Base-by-base conservation (phyloP, 164 flowering plant species). In the Taxillus chinensis region DNA sequence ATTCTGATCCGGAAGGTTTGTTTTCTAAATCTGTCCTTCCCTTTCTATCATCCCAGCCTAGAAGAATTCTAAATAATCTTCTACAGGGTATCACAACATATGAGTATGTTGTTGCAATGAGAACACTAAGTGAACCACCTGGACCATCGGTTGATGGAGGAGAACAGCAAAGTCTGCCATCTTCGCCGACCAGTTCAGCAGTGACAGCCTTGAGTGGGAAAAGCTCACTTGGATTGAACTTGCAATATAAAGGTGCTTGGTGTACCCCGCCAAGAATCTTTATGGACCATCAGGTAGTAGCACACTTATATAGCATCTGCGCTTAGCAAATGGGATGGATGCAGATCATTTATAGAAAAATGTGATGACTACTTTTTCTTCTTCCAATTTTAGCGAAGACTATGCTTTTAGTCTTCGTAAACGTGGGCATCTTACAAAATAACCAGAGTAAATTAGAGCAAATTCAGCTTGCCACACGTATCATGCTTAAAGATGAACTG, bases 241-340 rank as follows among this genome's bases (percentile, higher is more conserved):
- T 92, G 77, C 98, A 87, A 48, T 75, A 87, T 54, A 89, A 85
- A 74, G 93, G 91, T 60, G 86, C 88, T 73, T 92, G 92, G 95
- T 92, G 98, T 67, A 92, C 96, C 37, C 96, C 98, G n/a, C 96
- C 98, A 42, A 82, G 96, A 77, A 82, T 92, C 59, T 92, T 92
- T 66, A 81, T 92, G 86, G 96, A 92, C 60, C 86, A 89, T 69
- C 95, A 79, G 91, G 95, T 90, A 79, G 5, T 27, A 27, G 27
- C 27, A 27, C 27, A 27, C 43, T 15, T 43, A 43, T 43, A 43
- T 43, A 43, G 10, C 7, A 43, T 43, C 46, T 43, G 46, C 1
- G 27, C 27, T 27, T 27, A 0, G 27, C 27, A 27, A 27, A 27
- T 27, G 27, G 27, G 27, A 27, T 27, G 2, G 27, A 27, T 27